These are phyloP conservation scores for Typha latifolia DNA, from an alignment of 176 grass and related monocot genomes.

Conservation along the genomic window DNA sequence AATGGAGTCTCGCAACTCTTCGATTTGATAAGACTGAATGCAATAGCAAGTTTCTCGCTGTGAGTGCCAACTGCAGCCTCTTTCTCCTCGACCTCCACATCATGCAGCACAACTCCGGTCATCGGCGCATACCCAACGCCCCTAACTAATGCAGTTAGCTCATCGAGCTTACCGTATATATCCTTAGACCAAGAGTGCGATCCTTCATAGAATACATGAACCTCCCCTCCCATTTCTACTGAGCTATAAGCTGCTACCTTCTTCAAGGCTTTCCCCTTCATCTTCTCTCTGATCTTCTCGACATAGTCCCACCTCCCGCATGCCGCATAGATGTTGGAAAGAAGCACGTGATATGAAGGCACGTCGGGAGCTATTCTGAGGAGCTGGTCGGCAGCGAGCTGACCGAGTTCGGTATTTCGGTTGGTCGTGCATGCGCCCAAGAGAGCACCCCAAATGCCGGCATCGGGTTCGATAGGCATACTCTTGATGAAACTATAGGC, in stretches of 20 bases:
- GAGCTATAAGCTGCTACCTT: constrained; percentile 15
- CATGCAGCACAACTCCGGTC: constrained; percentile 11
- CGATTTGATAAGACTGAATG: constrained; percentile 5
- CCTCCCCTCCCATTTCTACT: constrained; percentile 6
- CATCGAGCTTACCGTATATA: neutral
- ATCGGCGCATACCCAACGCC: neutral
- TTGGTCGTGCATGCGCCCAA: constrained; percentile 5
- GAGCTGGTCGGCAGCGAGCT: constrained; percentile 12
- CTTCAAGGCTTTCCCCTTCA: constrained; percentile 8
- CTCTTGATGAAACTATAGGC: constrained; percentile 11
- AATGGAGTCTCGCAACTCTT: neutral
- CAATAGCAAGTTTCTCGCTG: constrained; percentile 12
- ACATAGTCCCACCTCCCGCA: constrained; percentile 1
- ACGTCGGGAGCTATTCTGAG: neutral
- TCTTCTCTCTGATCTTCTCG: neutral
- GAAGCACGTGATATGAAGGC: constrained; percentile 14
- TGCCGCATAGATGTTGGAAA: constrained; percentile 17
- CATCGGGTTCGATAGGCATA: constrained; percentile 8
- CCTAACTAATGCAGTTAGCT: neutral
- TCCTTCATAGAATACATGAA: constrained; percentile 16
- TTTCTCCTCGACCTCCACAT: constrained; percentile 18
- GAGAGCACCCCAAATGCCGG: constrained; percentile 9
- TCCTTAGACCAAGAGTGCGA: neutral
- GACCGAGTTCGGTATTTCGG: neutral
- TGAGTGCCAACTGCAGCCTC: constrained; percentile 10